phyloP scores from a whole-genome alignment of 805 yeast genomes.

The Dipodascus albidus region DNA sequence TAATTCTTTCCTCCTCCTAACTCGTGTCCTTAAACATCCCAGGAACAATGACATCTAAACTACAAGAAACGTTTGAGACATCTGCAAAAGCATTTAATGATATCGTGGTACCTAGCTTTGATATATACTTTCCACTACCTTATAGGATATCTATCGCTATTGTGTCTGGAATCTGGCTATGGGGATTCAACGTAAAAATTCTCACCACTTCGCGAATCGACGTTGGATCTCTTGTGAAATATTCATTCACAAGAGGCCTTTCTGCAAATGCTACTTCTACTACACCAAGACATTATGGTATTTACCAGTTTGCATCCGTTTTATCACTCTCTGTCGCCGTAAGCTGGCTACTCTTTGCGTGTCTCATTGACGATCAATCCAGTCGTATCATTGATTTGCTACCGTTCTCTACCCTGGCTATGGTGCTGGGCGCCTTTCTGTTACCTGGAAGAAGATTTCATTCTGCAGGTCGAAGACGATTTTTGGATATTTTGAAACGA shows the following conservation, averaged over 20 bases:
- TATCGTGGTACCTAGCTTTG: conserved; percentile 17
- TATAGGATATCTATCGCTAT: conserved; percentile 25
- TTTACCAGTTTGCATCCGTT: conserved; percentile 26
- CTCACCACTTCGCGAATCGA: conserved; percentile 19
- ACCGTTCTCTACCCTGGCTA: conserved; percentile 30
- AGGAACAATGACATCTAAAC: not conserved
- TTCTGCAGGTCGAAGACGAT: conserved; percentile 28
- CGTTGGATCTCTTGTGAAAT: conserved; percentile 16
- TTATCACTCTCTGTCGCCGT: conserved; percentile 17
- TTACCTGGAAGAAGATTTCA: conserved; percentile 31
- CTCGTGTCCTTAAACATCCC: not conserved
- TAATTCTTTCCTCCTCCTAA: conserved; percentile 1
- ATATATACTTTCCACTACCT: conserved; percentile 35
- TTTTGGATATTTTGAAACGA: conserved; percentile 34
- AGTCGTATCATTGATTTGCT: conserved; percentile 19
- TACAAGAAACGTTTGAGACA: conserved; percentile 10
- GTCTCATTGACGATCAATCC: conserved; percentile 14
- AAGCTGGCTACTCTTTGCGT: conserved; percentile 16
- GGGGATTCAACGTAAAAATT: conserved; percentile 22
- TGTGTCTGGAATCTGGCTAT: conserved; percentile 25
- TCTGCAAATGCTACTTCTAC: conserved; percentile 7
- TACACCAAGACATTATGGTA: conserved; percentile 24
- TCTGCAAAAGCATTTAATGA: conserved; percentile 10
- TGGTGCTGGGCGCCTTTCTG: conserved; percentile 27
- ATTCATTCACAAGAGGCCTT: not conserved